A percentile compares a stretch with the other conserved stretches of the same genome.
Evolutionary conservation across 192 early-diverging fungal species (phyloP).

Genomic region (Ambispora gerdemannii): DNA sequence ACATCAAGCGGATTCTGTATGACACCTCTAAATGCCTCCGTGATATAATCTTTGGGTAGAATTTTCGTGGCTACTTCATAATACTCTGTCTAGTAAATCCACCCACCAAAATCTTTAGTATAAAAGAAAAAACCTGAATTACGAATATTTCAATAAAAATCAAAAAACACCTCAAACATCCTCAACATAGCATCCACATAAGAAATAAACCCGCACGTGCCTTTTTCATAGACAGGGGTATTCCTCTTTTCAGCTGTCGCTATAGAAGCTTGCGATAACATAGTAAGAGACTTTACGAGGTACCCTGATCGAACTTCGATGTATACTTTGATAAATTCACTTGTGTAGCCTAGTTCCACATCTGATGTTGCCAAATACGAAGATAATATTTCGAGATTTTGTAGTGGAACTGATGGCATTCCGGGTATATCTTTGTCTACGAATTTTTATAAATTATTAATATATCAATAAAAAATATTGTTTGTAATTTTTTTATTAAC

Average conservation of each 20-base stretch:
- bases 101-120: no score
- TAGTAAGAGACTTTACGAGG: slow-evolving; percentile 54
- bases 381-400: slow-evolving; percentile 40
- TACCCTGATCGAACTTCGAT: slow-evolving; percentile 65
- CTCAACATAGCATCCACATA: slow-evolving; percentile 56
- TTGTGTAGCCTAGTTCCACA: slow-evolving; percentile 44
- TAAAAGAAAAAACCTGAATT: slow-evolving; percentile 5
- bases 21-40: slow-evolving; percentile 42
- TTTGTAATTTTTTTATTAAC: no score
- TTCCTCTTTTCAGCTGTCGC: slow-evolving; percentile 42
- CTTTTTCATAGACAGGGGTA: slow-evolving; percentile 54
- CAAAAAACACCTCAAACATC: slow-evolving; percentile 56
- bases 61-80: slow-evolving; percentile 56
- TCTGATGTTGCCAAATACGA: slow-evolving; percentile 50
- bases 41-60: slow-evolving; percentile 45
- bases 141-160: not conserved
- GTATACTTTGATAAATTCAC: slow-evolving; percentile 61
- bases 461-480: not conserved
- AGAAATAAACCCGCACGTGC: slow-evolving; percentile 57
- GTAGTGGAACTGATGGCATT: slow-evolving; percentile 28
- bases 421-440: slow-evolving; percentile 37
- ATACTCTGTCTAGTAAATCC: slow-evolving; percentile 55
- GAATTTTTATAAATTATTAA: not conserved
- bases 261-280: slow-evolving; percentile 48
- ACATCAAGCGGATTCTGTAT: slow-evolving; percentile 48